These are phyloP conservation scores for Nothomitra cinnamomea DNA, from an alignment of 2,329 filamentous ascomycete species.

Conservation along the genomic window DNA sequence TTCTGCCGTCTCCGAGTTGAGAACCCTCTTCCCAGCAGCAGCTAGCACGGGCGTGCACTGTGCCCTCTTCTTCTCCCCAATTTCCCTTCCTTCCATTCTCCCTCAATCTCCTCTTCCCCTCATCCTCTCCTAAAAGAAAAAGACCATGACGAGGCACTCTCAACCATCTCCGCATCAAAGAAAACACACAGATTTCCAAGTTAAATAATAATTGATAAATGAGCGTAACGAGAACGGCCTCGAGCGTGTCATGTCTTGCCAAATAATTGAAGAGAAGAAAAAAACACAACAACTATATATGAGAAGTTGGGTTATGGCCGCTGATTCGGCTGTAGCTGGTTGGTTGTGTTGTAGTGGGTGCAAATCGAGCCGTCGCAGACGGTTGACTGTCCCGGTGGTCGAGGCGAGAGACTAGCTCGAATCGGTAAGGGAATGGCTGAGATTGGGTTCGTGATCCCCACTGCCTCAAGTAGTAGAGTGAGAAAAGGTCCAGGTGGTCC, in stretches of 20 bases:
- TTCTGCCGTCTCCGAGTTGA: too few species aligned
- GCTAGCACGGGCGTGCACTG: neutral
- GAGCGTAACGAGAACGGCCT: neutral
- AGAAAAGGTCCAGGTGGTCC: neutral
- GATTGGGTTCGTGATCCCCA: neutral
- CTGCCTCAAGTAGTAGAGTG: neutral
- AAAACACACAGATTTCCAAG: too few species aligned
- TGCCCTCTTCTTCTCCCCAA: neutral
- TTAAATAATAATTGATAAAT: neutral
- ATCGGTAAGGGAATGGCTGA: neutral
- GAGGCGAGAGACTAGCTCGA: neutral
- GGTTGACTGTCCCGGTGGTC: neutral
- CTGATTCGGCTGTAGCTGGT: neutral
- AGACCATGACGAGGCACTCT: neutral
- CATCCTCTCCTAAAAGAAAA: neutral
- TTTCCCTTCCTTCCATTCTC: neutral
- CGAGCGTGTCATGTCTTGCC: too few species aligned
- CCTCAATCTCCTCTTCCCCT: neutral
- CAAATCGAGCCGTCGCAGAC: neutral
- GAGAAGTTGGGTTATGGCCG: neutral
- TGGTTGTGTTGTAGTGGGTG: too few species aligned
- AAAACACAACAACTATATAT: too few species aligned
- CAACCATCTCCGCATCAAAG: neutral
- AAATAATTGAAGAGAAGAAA: too few species aligned
- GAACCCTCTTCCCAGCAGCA: too few species aligned